These are phyloP conservation scores for Westerdykella aurantiaca DNA, from an alignment of 2,329 filamentous ascomycete genomes.

Conservation along the genomic window DNA sequence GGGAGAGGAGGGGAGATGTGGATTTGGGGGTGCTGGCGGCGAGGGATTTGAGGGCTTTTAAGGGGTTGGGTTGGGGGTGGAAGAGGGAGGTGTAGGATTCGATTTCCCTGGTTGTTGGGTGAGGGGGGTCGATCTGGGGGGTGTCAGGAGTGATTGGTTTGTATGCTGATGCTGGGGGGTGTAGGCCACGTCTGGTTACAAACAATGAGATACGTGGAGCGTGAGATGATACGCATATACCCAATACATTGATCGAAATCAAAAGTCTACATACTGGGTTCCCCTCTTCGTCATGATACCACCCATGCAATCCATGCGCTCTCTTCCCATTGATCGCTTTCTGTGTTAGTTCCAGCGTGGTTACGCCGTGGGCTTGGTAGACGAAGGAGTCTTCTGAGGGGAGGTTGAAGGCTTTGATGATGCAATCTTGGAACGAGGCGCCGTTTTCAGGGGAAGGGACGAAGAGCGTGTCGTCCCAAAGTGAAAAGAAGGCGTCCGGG, in stretches of 20 bases:
- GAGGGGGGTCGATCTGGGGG: conserved; percentile 14
- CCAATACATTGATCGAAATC: background rate
- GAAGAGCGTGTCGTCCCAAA: conserved; percentile 39
- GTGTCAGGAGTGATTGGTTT: background rate
- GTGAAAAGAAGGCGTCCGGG: conserved; percentile 41
- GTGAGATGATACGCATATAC: no score
- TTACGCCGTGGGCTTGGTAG: conserved; percentile 48
- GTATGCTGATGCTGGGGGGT: background rate
- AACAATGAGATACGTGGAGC: no score
- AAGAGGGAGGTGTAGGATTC: conserved; percentile 64
- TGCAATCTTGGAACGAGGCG: conserved; percentile 39
- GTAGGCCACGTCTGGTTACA: no score
- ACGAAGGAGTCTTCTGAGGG: conserved; percentile 43
- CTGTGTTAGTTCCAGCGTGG: conserved; percentile 48
- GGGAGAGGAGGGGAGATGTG: conserved; percentile 55
- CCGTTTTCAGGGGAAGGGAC: conserved; percentile 15
- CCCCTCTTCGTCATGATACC: conserved; percentile 45
- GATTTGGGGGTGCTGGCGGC: conserved; percentile 59
- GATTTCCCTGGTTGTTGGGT: conserved; percentile 47
- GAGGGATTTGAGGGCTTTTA: conserved; percentile 58
- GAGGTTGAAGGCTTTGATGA: conserved; percentile 46
- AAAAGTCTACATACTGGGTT: conserved; percentile 18
- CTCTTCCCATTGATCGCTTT: conserved; percentile 44
- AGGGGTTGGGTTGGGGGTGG: conserved; percentile 53
- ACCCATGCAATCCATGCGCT: conserved; percentile 45